Percentiles rank a stretch among this genome's conserved stretches.
These are phyloP conservation scores for Solanum ahanhuiri DNA, from an alignment of 257 asterid species.

Conservation along the genomic window DNA sequence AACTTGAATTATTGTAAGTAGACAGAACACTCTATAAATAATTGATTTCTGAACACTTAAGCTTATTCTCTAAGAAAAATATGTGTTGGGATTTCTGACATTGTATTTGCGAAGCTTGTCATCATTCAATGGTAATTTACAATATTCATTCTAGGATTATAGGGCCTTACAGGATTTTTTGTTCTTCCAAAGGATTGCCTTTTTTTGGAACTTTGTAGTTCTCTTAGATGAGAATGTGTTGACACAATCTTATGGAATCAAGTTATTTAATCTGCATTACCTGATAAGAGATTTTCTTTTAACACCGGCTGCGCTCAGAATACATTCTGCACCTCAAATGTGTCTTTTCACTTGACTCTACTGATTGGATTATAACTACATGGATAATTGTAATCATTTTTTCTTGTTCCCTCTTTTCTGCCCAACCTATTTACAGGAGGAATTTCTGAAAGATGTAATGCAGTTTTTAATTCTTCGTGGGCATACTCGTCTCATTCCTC, in stretches of 20 bases:
- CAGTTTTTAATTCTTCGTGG: constrained; percentile 93
- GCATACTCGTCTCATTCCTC: constrained; percentile 95
- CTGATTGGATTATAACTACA: background rate
- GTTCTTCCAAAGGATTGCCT: background rate
- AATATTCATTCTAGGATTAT: background rate
- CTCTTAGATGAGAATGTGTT: background rate
- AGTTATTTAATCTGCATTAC: background rate
- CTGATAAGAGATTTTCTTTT: background rate
- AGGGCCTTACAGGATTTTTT: background rate
- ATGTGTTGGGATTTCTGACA: background rate
- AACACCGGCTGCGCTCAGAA: background rate
- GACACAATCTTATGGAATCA: background rate
- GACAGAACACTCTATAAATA: background rate
- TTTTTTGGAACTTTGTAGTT: background rate
- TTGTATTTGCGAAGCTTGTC: background rate
- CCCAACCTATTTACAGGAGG: constrained; percentile 45
- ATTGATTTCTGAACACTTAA: background rate
- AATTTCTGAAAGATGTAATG: constrained; percentile 91
- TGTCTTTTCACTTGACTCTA: background rate
- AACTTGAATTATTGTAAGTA: background rate
- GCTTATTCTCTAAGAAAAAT: background rate
- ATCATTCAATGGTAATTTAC: background rate
- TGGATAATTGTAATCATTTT: background rate
- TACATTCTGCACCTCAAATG: background rate
- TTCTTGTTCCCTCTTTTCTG: background rate